Evolutionary conservation across 768 basidiomycete species (phyloP), one percentile per base, ranked within the genome.

Genomic region (Mycena sanguinolenta): DNA sequence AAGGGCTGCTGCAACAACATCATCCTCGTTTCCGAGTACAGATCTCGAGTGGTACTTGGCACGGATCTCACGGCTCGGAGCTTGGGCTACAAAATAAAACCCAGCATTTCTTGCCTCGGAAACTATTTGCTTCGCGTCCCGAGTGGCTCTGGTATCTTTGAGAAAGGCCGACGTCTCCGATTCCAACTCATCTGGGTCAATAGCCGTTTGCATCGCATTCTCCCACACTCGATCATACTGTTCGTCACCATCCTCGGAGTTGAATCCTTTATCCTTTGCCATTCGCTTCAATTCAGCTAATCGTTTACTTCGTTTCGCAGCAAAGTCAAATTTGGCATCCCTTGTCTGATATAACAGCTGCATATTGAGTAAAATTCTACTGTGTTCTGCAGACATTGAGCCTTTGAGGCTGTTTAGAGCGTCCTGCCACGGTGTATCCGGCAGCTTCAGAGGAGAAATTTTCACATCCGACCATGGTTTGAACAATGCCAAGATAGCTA

Each of bases 241-340:
- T 0, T 64, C 52, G 16, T 69, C 67, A 21, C 42, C 44, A 7
- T 55, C 54, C 1, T 46, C 54, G 10, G 44, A 54, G 3, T n/a
- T 2, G 30, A 57, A 23, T 30, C 39, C 39, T 17, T 39, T n/a
- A 25, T 62, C 14, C 27, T 30, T 17, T 19, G 67, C 60, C 25
- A 23, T 46, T 8, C 46, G 42, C 28, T 21, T 58, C 5, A 70
- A 49, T 28, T 52, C 58, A 21, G 27, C 63, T 9, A 70, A 19
- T 5, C 69, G 28, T 32, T 58, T 27, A 1, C 17, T 23, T 2
- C 69, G 46, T 27, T 59, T 59, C 1, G 69, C 69, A 12, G 63
- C 32, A 54, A 58, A 70, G 16, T 64, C 69, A 19, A 58, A 50
- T 36, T 70, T 65, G 0, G 68, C 68, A 60, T 70, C 68, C 23